Percentiles rank a stretch among this genome's conserved stretches.
Evolutionary conservation across 495 filamentous ascomycete species (phyloP).

Genomic region (Neurospora sp.): DNA sequence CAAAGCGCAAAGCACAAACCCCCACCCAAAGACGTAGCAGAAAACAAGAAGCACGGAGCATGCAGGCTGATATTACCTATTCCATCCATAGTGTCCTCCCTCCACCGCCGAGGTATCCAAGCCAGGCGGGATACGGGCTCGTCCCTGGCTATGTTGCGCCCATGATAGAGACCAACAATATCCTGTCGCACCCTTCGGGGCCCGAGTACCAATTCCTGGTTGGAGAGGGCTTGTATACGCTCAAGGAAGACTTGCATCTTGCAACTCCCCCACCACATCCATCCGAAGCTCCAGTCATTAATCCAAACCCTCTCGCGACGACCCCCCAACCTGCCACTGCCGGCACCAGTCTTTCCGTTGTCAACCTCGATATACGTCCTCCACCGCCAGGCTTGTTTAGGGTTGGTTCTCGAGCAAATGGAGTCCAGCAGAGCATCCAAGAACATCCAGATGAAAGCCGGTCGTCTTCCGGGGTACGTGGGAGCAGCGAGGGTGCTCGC

Average conservation of each 20-base stretch:
- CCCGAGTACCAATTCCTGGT: constrained; percentile 76
- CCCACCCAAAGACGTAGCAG: not conserved
- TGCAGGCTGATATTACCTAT: not conserved
- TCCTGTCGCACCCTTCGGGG: constrained; percentile 64
- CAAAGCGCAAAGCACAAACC: not conserved
- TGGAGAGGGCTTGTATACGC: constrained; percentile 86
- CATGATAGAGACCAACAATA: constrained; percentile 87
- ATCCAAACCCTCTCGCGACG: constrained; percentile 83
- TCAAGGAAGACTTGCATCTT: constrained; percentile 82
- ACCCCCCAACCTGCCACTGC: constrained; percentile 66
- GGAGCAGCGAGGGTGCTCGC: constrained; percentile 37
- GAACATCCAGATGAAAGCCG: constrained; percentile 50
- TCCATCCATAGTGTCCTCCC: constrained; percentile 55
- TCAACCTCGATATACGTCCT: constrained; percentile 53
- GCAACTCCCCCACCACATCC: constrained; percentile 93
- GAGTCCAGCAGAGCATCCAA: constrained; percentile 44
- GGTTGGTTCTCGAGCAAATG: constrained; percentile 22
- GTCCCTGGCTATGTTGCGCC: constrained; percentile 53
- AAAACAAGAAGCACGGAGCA: not conserved
- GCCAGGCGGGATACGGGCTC: constrained; percentile 52
- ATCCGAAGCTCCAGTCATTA: constrained; percentile 74
- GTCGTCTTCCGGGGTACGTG: constrained; percentile 46
- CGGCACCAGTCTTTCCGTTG: constrained; percentile 77
- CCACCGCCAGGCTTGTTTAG: constrained; percentile 47
- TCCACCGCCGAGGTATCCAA: constrained; percentile 74